Evolutionary conservation across 306 rosid species (phyloP).

Genomic region (Medicago arabica): DNA sequence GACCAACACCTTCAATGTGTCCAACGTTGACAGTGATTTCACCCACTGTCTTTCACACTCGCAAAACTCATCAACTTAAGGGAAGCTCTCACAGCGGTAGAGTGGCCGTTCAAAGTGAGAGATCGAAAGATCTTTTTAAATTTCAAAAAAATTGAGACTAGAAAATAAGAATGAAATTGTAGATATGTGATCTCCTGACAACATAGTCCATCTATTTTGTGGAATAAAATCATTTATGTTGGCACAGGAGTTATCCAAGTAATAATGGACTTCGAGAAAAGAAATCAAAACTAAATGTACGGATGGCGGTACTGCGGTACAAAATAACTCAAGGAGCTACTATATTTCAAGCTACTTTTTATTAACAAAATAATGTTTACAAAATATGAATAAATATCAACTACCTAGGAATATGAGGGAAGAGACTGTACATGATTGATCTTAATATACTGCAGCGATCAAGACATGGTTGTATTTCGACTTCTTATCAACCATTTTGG

Average conservation of each 20-base stretch:
- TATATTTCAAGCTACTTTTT: conserved; percentile 24
- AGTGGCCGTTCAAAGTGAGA: not conserved
- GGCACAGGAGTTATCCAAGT: not conserved
- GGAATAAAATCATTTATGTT: conserved; percentile 17
- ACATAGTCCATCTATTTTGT: not conserved
- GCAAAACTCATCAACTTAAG: not conserved
- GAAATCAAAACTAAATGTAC: not conserved
- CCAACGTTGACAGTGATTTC: not conserved
- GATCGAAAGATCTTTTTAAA: not conserved
- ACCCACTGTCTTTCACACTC: not conserved
- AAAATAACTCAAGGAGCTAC: conserved; percentile 19
- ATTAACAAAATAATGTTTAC: conserved; percentile 42
- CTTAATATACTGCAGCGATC: conserved; percentile 30
- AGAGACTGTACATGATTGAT: conserved; percentile 47
- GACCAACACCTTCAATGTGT: not conserved
- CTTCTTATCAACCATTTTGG: conserved; percentile 33
- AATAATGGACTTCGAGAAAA: no score
- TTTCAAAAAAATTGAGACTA: no score
- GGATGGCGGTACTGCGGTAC: not conserved
- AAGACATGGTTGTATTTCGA: conserved; percentile 16
- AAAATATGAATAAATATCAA: conserved; percentile 50
- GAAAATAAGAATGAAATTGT: no score
- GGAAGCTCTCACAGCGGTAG: not conserved
- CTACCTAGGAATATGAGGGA: conserved; percentile 32
- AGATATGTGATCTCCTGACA: no score